Percentiles rank a stretch among this genome's conserved stretches.
Conservation (phyloP, 768 basidiomycete genomes). For the Tylopilus intermedius region DNA sequence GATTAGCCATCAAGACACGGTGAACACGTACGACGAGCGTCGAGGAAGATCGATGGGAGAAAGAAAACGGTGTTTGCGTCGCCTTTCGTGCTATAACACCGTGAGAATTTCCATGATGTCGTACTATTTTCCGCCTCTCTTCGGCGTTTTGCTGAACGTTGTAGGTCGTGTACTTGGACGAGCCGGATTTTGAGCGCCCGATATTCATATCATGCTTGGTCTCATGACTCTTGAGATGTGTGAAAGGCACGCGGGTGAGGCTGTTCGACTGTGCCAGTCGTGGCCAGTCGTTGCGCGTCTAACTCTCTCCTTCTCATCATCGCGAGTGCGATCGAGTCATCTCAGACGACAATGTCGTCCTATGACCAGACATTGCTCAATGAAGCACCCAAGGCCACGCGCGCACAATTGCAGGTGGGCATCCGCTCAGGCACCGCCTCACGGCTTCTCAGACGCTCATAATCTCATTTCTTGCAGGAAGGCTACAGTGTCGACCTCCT, state of each 20-base stretch:
- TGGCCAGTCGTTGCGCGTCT: slow-evolving; percentile 14
- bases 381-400: slow-evolving; percentile 39
- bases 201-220: not conserved
- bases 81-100: not conserved
- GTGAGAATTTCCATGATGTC: slow-evolving; percentile 14
- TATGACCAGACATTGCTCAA: slow-evolving; percentile 40
- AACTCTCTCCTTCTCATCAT: not conserved
- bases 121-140: too few relatives aligned
- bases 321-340: not conserved
- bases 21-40: slow-evolving; percentile 2
- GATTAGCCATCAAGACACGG: slow-evolving; percentile 5
- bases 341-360: slow-evolving; percentile 21
- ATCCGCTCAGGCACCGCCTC: slow-evolving; percentile 20
- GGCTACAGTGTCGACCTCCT: slow-evolving; percentile 52
- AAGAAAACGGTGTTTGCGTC: not conserved
- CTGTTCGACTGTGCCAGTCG: slow-evolving; percentile 15
- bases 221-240: not conserved
- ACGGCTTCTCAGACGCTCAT: not conserved
- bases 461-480: slow-evolving; percentile 31
- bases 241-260: slow-evolving; percentile 21
- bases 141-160: not conserved
- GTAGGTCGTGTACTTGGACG: not conserved
- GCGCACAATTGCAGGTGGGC: slow-evolving; percentile 39
- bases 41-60: slow-evolving; percentile 2
- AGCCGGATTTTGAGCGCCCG: not conserved